Base-by-base conservation (phyloP, 2,329 filamentous ascomycete genomes). In the Apiospora aurea region DNA sequence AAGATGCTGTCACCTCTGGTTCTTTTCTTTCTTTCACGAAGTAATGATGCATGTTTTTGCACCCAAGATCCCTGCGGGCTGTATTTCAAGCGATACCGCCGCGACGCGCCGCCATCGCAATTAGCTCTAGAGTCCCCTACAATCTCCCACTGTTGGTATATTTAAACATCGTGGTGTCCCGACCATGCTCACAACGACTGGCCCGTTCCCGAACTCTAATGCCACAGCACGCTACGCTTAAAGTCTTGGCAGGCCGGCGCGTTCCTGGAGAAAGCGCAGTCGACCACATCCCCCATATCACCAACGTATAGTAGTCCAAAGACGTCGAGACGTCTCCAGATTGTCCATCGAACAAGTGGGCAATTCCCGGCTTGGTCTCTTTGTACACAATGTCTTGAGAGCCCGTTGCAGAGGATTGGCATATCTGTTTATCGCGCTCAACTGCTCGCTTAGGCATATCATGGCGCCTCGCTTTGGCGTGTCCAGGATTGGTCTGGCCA, bases 401-500 rank as follows among this genome's bases (percentile, higher is more conserved):
- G n/a, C 4, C 18, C 21, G 34, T 41, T 3, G 21, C 21, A 21
- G 14, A 41, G 34, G 57, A 41, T 41, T 13, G 10, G 38, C 57
- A 10, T n/a, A 14, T 1, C 26, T 41, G 4, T 13, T 64, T 41
- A 64, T 41, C 57, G 7, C 26, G 57, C 29, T 41, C 8, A 18
- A 5, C 57, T 38, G 8, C 4, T 24, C 34, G 26, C 14, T 61
- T 38, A 38, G 29, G 2, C 2, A 18, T n/a, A 41, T 41, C 57
- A 64, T 64, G 57, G 57, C 57, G 57, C 29, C n/a, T 64, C 34
- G 29, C 57, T 14, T n/a, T n/a, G 57, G 57, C 57, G 41, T 64
- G 34, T 11, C 57, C 34, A 38, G 41, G 57, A 64, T 64, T 64
- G 57, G 29, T 64, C 57, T 64, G 57, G 57, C 57, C 57, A 16